phyloP scores from a whole-genome alignment of 495 filamentous ascomycete genomes.

The Penicillium dipodomyicola region DNA sequence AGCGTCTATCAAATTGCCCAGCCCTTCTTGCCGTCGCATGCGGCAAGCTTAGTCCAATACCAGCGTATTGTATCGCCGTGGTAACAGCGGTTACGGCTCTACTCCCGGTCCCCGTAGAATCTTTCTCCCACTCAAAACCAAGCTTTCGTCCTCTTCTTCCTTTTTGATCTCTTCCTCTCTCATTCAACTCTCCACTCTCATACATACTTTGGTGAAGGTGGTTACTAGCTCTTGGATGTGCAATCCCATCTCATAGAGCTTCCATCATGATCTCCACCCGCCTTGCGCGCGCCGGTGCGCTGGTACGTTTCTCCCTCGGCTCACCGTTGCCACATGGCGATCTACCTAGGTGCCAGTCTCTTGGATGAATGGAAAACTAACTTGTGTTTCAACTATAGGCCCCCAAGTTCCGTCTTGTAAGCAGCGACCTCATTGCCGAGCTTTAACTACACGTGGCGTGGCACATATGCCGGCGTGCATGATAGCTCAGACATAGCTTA shows the following conservation, averaged over 20 bases:
- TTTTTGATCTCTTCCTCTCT: slow-evolving; percentile 26
- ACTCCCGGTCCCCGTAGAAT: slow-evolving; percentile 42
- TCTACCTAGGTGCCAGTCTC: slow-evolving; percentile 3
- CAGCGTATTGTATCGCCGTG: slow-evolving; percentile 34
- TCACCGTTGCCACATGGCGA: slow-evolving; percentile 5
- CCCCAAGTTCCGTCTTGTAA: slow-evolving; percentile 55
- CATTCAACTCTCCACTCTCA: slow-evolving; percentile 40
- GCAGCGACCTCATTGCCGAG: slow-evolving; percentile 28
- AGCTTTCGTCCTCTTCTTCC: slow-evolving; percentile 46
- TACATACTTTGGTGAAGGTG: slow-evolving; percentile 40
- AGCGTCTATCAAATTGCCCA: slow-evolving; percentile 12
- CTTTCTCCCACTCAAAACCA: slow-evolving; percentile 42
- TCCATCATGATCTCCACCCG: slow-evolving; percentile 56
- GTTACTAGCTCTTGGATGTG: slow-evolving; percentile 43
- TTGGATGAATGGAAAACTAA: slow-evolving; percentile 27
- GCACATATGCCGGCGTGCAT: slow-evolving; percentile 11
- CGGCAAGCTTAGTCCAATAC: slow-evolving; percentile 32
- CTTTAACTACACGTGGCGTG: slow-evolving; percentile 2
- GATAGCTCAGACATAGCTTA: neutral
- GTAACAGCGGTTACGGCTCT: slow-evolving; percentile 47
- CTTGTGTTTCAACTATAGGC: slow-evolving; percentile 29
- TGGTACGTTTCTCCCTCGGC: slow-evolving; percentile 44
- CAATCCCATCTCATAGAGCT: slow-evolving; percentile 37
- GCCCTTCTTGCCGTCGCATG: slow-evolving; percentile 26
- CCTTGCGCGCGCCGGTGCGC: slow-evolving; percentile 56